phyloP scores from a whole-genome alignment of 495 filamentous ascomycete species.

The Cercophora newfieldiana region DNA sequence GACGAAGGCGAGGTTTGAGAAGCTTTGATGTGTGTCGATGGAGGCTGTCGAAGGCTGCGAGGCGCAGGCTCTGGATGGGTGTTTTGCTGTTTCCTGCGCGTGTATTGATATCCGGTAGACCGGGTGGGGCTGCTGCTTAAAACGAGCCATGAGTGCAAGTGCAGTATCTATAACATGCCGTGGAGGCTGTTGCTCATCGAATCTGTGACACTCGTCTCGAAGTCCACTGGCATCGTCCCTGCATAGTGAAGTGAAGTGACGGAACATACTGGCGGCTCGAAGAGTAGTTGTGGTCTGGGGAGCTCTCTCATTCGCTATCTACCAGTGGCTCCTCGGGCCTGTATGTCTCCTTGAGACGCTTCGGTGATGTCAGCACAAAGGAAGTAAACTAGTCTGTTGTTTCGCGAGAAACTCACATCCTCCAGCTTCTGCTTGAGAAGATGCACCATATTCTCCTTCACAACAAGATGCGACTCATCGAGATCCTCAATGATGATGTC shows the following conservation, averaged over 20 bases:
- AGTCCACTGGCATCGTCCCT: too few relatives aligned
- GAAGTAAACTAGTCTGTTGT: background rate
- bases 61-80: conserved; percentile 13
- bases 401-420: conserved; percentile 41
- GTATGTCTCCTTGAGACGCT: conserved; percentile 47
- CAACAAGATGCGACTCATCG: conserved; percentile 69
- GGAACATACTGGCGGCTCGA: too few relatives aligned
- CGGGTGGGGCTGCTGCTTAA: too few relatives aligned
- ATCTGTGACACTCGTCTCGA: too few relatives aligned
- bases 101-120: background rate
- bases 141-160: too few relatives aligned
- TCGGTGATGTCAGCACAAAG: background rate
- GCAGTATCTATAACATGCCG: too few relatives aligned
- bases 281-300: too few relatives aligned
- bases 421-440: conserved; percentile 62
- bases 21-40: conserved; percentile 56
- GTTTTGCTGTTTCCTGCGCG: background rate
- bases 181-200: too few relatives aligned
- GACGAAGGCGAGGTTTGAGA: conserved; percentile 81
- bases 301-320: conserved; percentile 39
- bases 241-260: too few relatives aligned
- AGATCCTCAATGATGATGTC: conserved; percentile 67
- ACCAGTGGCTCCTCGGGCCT: conserved; percentile 37
- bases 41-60: background rate
- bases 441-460: conserved; percentile 68